A percentile compares a stretch with the other conserved stretches of the same genome.
phyloP scores from a whole-genome alignment of 768 basidiomycete genomes.

The Steccherinum ochraceum region DNA sequence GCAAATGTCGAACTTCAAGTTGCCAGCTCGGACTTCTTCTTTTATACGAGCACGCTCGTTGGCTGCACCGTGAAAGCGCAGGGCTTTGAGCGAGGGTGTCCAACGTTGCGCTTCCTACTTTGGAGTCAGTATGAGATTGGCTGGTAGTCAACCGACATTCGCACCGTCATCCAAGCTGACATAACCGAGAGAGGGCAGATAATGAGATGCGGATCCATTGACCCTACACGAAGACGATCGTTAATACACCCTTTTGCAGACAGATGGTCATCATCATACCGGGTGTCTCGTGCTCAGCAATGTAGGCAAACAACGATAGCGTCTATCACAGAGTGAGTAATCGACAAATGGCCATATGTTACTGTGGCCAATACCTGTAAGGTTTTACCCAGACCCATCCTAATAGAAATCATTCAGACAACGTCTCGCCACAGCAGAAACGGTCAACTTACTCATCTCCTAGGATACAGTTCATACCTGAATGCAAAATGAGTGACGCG shows the following conservation, averaged over 20 bases:
- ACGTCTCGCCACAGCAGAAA: no score
- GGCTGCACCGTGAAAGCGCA: slow-evolving; percentile 58
- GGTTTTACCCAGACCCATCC: slow-evolving; percentile 65
- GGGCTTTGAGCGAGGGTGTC: slow-evolving; percentile 42
- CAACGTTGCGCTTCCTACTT: slow-evolving; percentile 46
- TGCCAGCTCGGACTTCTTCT: slow-evolving; percentile 29
- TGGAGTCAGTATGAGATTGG: not conserved
- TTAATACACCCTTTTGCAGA: not conserved
- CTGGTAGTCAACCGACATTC: slow-evolving; percentile 8
- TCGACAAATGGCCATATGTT: not conserved
- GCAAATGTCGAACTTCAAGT: slow-evolving; percentile 39
- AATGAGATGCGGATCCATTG: slow-evolving; percentile 59
- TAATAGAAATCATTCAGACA: no score
- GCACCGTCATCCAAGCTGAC: slow-evolving; percentile 49
- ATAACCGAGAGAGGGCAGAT: slow-evolving; percentile 69
- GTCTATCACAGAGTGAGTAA: slow-evolving; percentile 39
- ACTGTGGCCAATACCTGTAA: slow-evolving; percentile 44
- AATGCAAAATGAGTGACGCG: not conserved
- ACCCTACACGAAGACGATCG: slow-evolving; percentile 20
- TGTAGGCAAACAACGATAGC: slow-evolving; percentile 59
- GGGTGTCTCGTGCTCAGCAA: slow-evolving; percentile 43
- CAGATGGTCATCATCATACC: slow-evolving; percentile 23
- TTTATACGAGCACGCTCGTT: slow-evolving; percentile 53
- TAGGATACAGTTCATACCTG: slow-evolving; percentile 65
- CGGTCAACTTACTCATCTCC: slow-evolving; percentile 55